Evolutionary conservation across 257 asterid genomes (phyloP).

Genomic region (Plantago major): DNA sequence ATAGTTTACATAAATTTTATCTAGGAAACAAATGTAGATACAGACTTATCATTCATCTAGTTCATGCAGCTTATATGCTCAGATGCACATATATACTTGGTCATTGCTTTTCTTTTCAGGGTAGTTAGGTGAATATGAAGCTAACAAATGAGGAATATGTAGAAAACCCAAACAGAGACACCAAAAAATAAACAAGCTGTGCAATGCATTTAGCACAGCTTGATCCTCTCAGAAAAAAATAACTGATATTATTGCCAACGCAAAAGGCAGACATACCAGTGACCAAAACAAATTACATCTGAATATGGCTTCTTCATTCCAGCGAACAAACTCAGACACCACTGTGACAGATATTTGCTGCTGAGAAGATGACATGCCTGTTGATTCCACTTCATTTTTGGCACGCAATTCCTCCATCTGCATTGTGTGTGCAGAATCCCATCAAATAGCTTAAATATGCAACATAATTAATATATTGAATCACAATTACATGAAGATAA

Average conservation of each 20-base stretch:
- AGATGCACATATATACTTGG: no score
- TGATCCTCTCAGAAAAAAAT: neutral
- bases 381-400: constrained; percentile 75
- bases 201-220: constrained; percentile 6
- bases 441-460: no score
- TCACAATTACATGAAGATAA: constrained; percentile 14
- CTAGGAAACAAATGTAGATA: neutral
- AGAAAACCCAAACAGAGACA: no score
- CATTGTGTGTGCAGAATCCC: constrained; percentile 22
- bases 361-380: constrained; percentile 75
- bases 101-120: no score
- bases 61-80: no score
- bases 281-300: constrained; percentile 76
- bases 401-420: constrained; percentile 93
- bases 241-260: neutral
- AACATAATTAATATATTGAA: neutral
- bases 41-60: neutral
- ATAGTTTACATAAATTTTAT: neutral
- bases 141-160: no score
- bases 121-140: no score
- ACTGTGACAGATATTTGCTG: constrained; percentile 93
- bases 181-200: constrained; percentile 7
- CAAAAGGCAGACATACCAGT: constrained; percentile 46
- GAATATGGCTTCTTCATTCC: constrained; percentile 97
- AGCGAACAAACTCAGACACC: constrained; percentile 93